Evolutionary conservation across 2,329 filamentous ascomycete species (phyloP).

Genomic region (Colletotrichum eremochloae): DNA sequence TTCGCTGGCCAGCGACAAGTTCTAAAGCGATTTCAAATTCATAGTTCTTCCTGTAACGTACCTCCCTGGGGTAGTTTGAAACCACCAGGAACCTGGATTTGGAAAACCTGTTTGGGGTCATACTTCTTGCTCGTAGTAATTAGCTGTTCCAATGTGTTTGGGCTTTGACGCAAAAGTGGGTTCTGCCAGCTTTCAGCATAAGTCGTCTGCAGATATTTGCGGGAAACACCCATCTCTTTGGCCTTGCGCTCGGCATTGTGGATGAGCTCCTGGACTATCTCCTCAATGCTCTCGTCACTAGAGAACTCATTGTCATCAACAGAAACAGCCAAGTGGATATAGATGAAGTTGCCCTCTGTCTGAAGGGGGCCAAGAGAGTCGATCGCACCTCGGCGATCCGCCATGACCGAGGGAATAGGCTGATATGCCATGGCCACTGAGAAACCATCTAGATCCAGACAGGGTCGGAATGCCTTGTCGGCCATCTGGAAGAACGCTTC

Average conservation of each 20-base stretch:
- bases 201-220: constrained; percentile 17
- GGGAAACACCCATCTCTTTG: neutral
- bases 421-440: constrained; percentile 22
- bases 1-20: too few relatives aligned
- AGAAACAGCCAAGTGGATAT: constrained; percentile 4
- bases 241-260: constrained; percentile 2
- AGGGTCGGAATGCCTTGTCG: neutral
- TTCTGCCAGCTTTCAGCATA: constrained; percentile 34
- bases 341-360: constrained; percentile 17
- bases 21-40: too few relatives aligned
- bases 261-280: neutral
- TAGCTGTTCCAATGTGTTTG: constrained; percentile 7
- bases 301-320: neutral
- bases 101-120: constrained; percentile 25
- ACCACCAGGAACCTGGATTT: constrained; percentile 23
- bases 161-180: constrained; percentile 7
- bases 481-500: constrained; percentile 26
- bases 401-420: constrained; percentile 14
- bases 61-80: constrained; percentile 22
- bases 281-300: neutral
- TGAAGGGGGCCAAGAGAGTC: constrained; percentile 16
- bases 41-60: too few relatives aligned
- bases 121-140: constrained; percentile 24
- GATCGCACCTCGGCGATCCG: neutral
- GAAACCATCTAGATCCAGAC: constrained; percentile 11